Evolutionary conservation across 768 basidiomycete species (phyloP), one percentile per base, ranked within the genome.

Genomic region (Mycena maculata): DNA sequence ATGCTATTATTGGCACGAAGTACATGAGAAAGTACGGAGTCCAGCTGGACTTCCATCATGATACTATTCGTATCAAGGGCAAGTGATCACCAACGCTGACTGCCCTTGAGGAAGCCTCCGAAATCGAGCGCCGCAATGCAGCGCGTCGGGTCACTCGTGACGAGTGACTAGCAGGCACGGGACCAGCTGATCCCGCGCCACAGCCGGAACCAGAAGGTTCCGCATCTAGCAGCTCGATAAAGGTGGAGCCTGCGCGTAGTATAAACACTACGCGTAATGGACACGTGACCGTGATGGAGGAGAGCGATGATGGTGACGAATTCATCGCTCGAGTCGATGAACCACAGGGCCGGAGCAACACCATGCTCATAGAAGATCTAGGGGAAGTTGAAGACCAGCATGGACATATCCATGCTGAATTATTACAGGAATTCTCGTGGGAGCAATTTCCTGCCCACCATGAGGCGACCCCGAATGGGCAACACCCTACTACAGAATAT

Each of bases 41-140:
- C 0, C 16, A 67, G 0, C 60, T 80, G 4, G 74, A 79, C 56
- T 77, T 81, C 38, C 61, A 57, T 1, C 52, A 39, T 0, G 62
- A 73, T 16, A n/a, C 48, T 5, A 55, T 79, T 20, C 4, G 23
- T 2, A 33, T 74, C 0, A 52, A 63, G 23, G 73, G 71, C 3
- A 12, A 20, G 13, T n/a, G 11, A 3, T 25, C 42, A 2, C 47
- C 63, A 12, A 53, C 58, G 16, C 20, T 66, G 1, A 66, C 61
- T 2, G 13, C 61, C 5, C 20, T 56, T 0, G 53, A 48, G 11
- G 65, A 70, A 33, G 5, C 10, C 0, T 20, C 20, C 10, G 56
- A 50, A 31, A 33, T 65, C 10, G 63, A 57, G 23, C 55, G 56
- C 0, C 55, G 63, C 10, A 39, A 39, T 33, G 55, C 63, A 9